These are phyloP conservation scores for Lactifluus hygrophoroides DNA, from an alignment of 768 basidiomycete species.

Conservation along the genomic window DNA sequence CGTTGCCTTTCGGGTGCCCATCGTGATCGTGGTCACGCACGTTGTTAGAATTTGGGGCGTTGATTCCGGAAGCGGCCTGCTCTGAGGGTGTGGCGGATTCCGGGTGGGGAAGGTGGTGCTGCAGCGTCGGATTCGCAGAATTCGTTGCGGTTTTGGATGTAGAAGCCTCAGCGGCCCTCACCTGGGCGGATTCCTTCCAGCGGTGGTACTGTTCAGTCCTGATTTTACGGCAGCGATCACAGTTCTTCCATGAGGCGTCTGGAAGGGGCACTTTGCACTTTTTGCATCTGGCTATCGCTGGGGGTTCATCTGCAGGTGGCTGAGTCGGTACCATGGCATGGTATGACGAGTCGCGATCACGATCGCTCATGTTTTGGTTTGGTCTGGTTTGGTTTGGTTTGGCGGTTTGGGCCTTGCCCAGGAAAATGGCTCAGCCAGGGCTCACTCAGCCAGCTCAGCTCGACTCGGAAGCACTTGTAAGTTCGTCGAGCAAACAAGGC, in stretches of 20 bases:
- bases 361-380: too few species aligned
- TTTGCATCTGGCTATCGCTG: neutral
- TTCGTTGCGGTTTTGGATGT: neutral
- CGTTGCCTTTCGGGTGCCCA: neutral
- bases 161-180: neutral
- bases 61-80: neutral
- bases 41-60: neutral
- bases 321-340: neutral
- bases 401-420: neutral
- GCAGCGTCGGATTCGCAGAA: neutral
- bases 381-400: neutral
- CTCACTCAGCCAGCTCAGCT: too few species aligned
- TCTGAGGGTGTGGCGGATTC: neutral
- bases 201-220: neutral
- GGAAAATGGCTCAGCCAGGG: neutral
- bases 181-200: neutral
- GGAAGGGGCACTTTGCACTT: neutral
- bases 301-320: neutral
- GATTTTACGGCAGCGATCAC: neutral
- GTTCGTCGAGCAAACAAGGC: too few species aligned
- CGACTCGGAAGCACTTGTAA: too few species aligned
- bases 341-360: too few species aligned
- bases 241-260: conserved; percentile 1
- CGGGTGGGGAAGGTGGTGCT: neutral
- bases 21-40: neutral